Evolutionary conservation across 768 basidiomycete genomes (phyloP).

Genomic region (Lentinula sp.): DNA sequence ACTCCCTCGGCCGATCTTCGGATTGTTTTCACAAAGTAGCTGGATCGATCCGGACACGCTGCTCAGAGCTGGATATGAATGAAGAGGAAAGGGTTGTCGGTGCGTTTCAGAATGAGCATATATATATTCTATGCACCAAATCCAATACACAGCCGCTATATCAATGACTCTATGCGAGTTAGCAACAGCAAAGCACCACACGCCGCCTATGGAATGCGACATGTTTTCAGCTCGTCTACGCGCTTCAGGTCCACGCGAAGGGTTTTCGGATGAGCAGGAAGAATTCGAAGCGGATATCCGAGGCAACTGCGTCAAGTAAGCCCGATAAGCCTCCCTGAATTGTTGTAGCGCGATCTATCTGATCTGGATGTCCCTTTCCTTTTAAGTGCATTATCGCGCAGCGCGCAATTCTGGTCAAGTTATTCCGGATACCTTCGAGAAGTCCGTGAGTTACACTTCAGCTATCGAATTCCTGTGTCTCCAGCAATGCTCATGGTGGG

Average conservation of each 20-base stretch:
- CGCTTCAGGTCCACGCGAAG: background rate
- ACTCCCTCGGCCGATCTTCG: slow-evolving; percentile 18
- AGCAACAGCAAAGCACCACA: slow-evolving; percentile 64
- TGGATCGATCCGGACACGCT: slow-evolving; percentile 38
- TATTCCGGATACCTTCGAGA: slow-evolving; percentile 82
- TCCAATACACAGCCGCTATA: slow-evolving; percentile 49
- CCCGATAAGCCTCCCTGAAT: background rate
- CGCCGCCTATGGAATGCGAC: slow-evolving; percentile 62
- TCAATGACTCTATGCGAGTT: slow-evolving; percentile 77
- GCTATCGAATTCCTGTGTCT: background rate
- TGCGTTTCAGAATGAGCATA: slow-evolving; percentile 14
- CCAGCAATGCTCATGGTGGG: background rate
- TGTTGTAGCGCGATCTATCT: background rate
- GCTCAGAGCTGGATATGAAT: slow-evolving; percentile 51
- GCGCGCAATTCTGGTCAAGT: slow-evolving; percentile 81
- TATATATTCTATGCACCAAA: background rate
- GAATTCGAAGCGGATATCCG: slow-evolving; percentile 18
- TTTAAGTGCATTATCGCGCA: slow-evolving; percentile 62
- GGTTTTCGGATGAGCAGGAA: background rate
- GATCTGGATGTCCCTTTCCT: background rate
- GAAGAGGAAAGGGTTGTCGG: slow-evolving; percentile 60
- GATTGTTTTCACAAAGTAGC: slow-evolving; percentile 63
- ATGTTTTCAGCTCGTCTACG: slow-evolving; percentile 20
- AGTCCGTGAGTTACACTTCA: slow-evolving; percentile 43
- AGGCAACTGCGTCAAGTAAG: slow-evolving; percentile 50